Evolutionary conservation across 1,139 yeast species (phyloP).

Genomic region (Groenewaldozyma sp.): DNA sequence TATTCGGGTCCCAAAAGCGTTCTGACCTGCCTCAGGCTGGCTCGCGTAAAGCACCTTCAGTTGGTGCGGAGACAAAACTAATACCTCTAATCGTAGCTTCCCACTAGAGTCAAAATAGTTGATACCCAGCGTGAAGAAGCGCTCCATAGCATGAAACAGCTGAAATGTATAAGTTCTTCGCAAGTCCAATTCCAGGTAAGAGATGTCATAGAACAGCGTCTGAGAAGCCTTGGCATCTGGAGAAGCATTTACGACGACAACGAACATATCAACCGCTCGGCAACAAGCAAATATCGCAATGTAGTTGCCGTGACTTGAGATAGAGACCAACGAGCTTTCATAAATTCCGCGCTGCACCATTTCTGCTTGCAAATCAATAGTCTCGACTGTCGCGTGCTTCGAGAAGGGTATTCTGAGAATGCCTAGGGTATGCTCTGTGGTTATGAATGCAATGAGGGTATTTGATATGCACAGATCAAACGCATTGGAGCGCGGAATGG

Average conservation of each 20-base stretch:
- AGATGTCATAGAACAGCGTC: not conserved
- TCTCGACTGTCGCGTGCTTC: not conserved
- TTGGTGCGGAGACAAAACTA: not conserved
- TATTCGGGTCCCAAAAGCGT: not conserved
- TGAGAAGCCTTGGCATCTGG: not conserved
- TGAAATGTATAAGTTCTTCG: not conserved
- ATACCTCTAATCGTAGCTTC: not conserved
- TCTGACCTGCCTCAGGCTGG: not conserved
- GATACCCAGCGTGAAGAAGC: not conserved
- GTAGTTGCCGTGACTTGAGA: not conserved
- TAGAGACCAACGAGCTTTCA: not conserved
- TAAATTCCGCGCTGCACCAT: not conserved
- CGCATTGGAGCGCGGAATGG: constrained; percentile 11
- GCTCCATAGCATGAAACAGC: not conserved
- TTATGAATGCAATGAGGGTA: constrained; percentile 11
- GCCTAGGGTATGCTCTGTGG: constrained; percentile 9
- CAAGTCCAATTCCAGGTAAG: not conserved
- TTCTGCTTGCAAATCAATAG: not conserved
- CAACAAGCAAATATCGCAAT: too few relatives aligned
- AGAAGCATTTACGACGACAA: not conserved
- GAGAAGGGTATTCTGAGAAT: not conserved
- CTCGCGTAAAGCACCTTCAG: not conserved
- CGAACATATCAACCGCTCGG: not conserved
- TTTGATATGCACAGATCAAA: constrained; percentile 13
- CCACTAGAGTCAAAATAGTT: constrained; percentile 1